Percentiles rank a stretch among this genome's conserved stretches.
phyloP scores from a whole-genome alignment of 148 eudicot genomes.

The Silene conica region DNA sequence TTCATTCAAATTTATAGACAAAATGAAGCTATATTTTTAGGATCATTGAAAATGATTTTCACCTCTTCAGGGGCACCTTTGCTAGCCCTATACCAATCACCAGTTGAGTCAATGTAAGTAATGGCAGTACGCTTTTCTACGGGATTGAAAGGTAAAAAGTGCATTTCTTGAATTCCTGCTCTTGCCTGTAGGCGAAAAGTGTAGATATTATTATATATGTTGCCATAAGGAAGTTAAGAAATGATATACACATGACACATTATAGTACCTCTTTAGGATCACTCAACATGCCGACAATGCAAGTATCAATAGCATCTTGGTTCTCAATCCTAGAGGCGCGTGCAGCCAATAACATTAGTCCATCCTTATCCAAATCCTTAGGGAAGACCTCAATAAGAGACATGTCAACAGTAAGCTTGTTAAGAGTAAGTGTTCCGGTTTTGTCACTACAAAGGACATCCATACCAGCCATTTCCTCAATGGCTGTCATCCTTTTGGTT shows the following conservation, averaged over 20 bases:
- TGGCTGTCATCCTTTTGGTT: constrained; percentile 89
- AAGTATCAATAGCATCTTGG: constrained; percentile 82
- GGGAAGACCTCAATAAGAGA: constrained; percentile 58
- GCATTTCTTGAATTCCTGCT: constrained; percentile 66
- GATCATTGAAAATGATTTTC: neutral
- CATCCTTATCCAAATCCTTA: constrained; percentile 41
- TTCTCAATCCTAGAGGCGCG: constrained; percentile 77
- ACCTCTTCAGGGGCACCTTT: constrained; percentile 94
- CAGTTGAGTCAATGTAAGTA: constrained; percentile 54
- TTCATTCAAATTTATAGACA: neutral
- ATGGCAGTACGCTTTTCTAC: constrained; percentile 80
- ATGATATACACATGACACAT: too few species aligned
- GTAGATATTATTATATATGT: neutral
- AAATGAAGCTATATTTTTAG: neutral
- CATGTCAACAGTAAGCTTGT: constrained; percentile 73
- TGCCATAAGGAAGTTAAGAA: neutral
- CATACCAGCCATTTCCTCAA: constrained; percentile 93
- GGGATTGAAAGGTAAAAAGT: constrained; percentile 77
- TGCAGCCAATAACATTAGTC: constrained; percentile 50
- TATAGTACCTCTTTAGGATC: constrained; percentile 77
- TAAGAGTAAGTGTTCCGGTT: constrained; percentile 80
- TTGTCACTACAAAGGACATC: constrained; percentile 87
- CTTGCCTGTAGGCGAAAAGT: constrained; percentile 46
- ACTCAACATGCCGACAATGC: constrained; percentile 61
- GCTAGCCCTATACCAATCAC: constrained; percentile 72